Evolutionary conservation across 2,329 filamentous ascomycete species (phyloP), one percentile per base, ranked within the genome.

Genomic region (Sporothrix inflata): DNA sequence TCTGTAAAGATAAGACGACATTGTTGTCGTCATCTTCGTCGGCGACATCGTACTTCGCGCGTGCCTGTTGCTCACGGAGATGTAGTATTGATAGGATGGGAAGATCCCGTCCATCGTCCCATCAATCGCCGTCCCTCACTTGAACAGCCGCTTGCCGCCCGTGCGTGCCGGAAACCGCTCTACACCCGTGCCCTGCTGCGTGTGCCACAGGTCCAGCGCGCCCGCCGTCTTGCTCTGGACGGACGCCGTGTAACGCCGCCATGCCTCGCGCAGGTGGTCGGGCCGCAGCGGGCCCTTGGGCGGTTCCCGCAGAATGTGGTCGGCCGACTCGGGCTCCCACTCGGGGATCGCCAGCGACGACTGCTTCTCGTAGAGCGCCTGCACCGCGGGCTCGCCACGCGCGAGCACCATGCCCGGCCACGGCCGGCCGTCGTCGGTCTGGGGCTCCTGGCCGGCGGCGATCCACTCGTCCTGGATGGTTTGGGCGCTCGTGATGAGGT

Each of bases 401-500:
- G 75, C 71, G 12, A 77, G 77, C 27, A 78, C 72, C 70, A 72
- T 75, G 69, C 75, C 76, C 19, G 77, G 78, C 27, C 80, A 81
- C 16, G 83, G 83, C 7, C 81, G 82, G 1, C 87, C 77, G 11
- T 84, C 84, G 75, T 90, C 88, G 5, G 84, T 84, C 76, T 90
- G 88, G 71, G 84, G 84, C 79, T 90, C 89, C 73, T 84, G 86
- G 16, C 82, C 80, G 6, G 86, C 85, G 1, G 84, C 83, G 42
- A 91, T 83, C 91, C 91, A 93, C 80, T 94, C 91, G 73, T 85
- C 85, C 78, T 94, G 92, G 12, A 94, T 87, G 57, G 87, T 86
- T 69, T 91, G 86, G 11, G 92, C 92, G 66, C 86, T 83, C 79
- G 94, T 92, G 74, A 94, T 91, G 65, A 95, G 85, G 74, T 94